Base-by-base conservation (phyloP, 2,329 filamentous ascomycete genomes). In the Elsinoe necatrix region DNA sequence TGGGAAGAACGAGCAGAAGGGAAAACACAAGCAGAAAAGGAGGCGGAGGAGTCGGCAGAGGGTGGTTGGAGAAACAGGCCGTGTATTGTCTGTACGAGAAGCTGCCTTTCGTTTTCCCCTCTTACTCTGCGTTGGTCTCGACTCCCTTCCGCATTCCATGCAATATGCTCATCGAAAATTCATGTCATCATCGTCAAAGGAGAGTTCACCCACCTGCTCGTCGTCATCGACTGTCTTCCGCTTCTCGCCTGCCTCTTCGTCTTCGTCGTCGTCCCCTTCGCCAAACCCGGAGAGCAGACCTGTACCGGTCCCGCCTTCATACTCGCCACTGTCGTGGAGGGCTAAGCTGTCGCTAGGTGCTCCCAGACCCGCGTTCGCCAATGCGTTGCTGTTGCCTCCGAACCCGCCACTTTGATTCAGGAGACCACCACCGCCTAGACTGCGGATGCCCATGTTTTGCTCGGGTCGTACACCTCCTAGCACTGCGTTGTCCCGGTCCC, bases 401-500 rank as follows among this genome's bases (percentile, higher is more conserved):
- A 83, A 82, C 51, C 62, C 62, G 37, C 77, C 76, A 20, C 27
- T 42, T 59, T 80, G 79, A 4, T 55, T 34, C 27, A 61, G 55
- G 20, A 78, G 74, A 42, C 65, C 63, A 14, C 63, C 64, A 31
- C 63, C 60, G 45, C 64, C 64, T 45, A 65, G 62, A n/a, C 63
- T 59, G 57, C 91, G 82, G 65, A 90, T 87, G 41, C 85, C 89
- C 64, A 95, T 81, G 20, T 87, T 87, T 69, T 95, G 86, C 63
- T 97, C 93, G 0, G 93, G 93, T 59, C 93, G 83, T 9, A 97
- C 91, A 4, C 93, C 93, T 47, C 93, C 93, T 4, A 98, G 83
- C 55, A 97, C 95, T n/a, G 93, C 93, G 68, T 98, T 98, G 67
- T 98, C 93, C 61, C 92, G 83, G 72, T 98, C 93, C 56, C 93